Base-by-base conservation (phyloP, 192 early-diverging fungal species). In the Coemansia sp. region DNA sequence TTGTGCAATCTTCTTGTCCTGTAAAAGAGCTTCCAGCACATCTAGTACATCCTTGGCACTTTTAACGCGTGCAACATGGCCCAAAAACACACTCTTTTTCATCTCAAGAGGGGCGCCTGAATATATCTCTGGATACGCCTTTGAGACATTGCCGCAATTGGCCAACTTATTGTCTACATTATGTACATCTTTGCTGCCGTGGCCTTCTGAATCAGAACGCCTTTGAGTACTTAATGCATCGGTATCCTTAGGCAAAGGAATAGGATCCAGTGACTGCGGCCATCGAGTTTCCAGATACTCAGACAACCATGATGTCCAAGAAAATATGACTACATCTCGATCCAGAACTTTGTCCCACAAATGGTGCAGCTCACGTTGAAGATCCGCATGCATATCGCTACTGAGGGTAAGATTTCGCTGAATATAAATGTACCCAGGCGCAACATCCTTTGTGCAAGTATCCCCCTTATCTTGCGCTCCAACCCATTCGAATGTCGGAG, bases 71-170 rank as follows among this genome's bases (percentile, higher is more conserved):
- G 92, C 91, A 44, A 90, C 81, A 68, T 95, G 95, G 6, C 90
- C 92, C 4, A 97, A 83, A 88, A 97, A 97, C 1, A 91, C 80
- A 19, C 89, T 91, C 76, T 94, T 94, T 26, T 92, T 89, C 72
- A 95, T 91, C 11, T 91, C 84, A 8, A 93, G 69, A 7, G 89
- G 85, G 9, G 72, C 71, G 4, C 87, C 83, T 0, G 87, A 80
- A 42, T 74, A 78, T n/a, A 90, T 88, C 1, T 77, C 61, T 8
- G 90, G 81, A 54, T 26, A 26, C 19, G 21, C 23, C 23, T 10
- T 54, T 26, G 23, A 54, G 11, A 9, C 21, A 7, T 21, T 23
- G 12, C 23, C 52, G 12, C 9, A 9, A 54, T 54, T 23, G 21
- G 12, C 23, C 19, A 13, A 23, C 52, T 54, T 19, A 19, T 23